A percentile compares a stretch with the other conserved stretches of the same genome.
These are phyloP conservation scores for Tricholoma bakamatsutake DNA, from an alignment of 768 basidiomycete genomes.

Conservation along the genomic window DNA sequence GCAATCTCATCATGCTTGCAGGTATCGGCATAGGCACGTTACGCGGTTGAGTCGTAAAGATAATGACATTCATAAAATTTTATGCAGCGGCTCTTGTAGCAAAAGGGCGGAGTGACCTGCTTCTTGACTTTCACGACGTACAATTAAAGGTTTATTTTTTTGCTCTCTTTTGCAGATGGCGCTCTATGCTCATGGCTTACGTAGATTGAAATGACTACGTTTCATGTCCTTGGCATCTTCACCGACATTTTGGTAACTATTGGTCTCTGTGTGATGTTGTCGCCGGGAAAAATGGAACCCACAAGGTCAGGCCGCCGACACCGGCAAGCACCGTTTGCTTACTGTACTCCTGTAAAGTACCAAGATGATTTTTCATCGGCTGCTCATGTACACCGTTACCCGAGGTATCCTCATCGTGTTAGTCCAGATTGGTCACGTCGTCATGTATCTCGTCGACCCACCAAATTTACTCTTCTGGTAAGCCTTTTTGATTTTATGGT, in stretches of 20 bases:
- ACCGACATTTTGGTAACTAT: constrained; percentile 5
- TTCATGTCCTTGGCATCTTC: constrained; percentile 1
- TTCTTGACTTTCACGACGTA: neutral
- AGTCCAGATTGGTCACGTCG: constrained; percentile 7
- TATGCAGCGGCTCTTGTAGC: neutral
- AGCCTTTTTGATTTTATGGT: neutral
- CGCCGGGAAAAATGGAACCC: neutral
- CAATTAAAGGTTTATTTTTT: neutral
- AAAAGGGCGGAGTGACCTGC: neutral
- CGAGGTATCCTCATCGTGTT: constrained; percentile 7
- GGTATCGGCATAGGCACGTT: neutral
- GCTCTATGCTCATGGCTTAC: neutral
- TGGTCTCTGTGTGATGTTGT: constrained; percentile 2
- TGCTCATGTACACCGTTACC: constrained; percentile 2
- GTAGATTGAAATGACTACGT: constrained; percentile 1
- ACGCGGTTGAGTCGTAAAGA: neutral
- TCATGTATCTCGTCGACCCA: constrained; percentile 4
- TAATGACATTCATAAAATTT: neutral
- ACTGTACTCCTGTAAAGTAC: neutral
- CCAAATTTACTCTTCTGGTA: constrained; percentile 2
- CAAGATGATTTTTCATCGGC: neutral
- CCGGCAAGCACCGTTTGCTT: neutral
- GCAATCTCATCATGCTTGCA: neutral
- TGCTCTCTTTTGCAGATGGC: neutral
- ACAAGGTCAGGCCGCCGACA: neutral